Evolutionary conservation across 2,329 filamentous ascomycete genomes (phyloP), one percentile per base, ranked within the genome.

Genomic region (Colletotrichum noveboracense): DNA sequence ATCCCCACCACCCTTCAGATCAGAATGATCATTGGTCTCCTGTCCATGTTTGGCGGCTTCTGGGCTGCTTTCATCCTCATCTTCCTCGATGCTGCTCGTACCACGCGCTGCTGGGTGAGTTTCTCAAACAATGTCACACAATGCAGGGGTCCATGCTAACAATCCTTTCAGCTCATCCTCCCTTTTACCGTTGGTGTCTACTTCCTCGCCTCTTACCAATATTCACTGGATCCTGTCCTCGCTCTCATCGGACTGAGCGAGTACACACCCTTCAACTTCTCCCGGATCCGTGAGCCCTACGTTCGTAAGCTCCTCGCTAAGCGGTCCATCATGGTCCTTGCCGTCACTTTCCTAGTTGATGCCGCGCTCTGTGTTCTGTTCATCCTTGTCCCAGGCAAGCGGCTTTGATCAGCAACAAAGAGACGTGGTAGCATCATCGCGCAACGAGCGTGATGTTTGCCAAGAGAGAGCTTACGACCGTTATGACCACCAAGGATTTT

Each of bases 1-100:
- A 96, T 99, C 32, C 97, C 96, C 5, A 92, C 96, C 18, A 98
- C 95, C 62, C 93, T 98, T 79, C 92, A 98, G 82, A 89, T 97
- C 79, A 91, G 97, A 70, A 88, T 98, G 67, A 95, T 98, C 61
- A 84, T 98, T 79, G 97, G 96, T 43, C 89, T 99, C 68, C 88
- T 97, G 64, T 91, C 94, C 78, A 93, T 99, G 87, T 98, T 98
- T 84, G 96, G 92, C 78, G 97, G 92, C 28, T 97, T 98, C 85
- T 99, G 97, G 97, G 92, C 95, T 6, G 95, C 93, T 1, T 99
- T 98, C 82, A 92, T 97, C 77, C 93, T 98, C 76, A 98, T 99
- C 79, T 97, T 99, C 85, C 91, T 98, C 10, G 89, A 98, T 85
- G 92, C 93, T 82, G 91, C 93, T 60, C 91, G 95, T 77, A 84